These are phyloP conservation scores for Phytophthora syringae DNA, from an alignment of 352 stramenopile species.

Conservation along the genomic window DNA sequence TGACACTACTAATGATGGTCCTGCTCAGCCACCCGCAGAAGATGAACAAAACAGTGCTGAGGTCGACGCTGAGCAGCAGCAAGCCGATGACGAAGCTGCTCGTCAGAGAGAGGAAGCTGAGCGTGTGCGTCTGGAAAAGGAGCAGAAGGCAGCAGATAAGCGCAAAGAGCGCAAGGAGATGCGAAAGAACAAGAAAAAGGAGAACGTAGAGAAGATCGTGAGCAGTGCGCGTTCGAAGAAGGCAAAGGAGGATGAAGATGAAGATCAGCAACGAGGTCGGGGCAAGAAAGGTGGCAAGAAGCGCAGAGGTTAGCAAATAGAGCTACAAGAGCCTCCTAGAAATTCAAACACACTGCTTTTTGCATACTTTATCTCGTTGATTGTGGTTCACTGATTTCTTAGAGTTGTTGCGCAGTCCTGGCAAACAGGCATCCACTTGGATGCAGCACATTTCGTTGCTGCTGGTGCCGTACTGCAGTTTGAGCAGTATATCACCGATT, in stretches of 20 bases:
- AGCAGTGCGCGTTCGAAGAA: conserved; percentile 50
- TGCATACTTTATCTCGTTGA: conserved; percentile 1
- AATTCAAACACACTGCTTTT: conserved; percentile 2
- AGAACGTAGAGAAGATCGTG: conserved; percentile 78
- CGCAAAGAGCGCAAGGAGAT: conserved; percentile 82
- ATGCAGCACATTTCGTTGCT: conserved; percentile 80
- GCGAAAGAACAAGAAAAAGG: conserved; percentile 83
- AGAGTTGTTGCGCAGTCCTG: conserved; percentile 53
- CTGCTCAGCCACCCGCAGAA: conserved; percentile 4
- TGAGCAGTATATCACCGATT: conserved; percentile 67
- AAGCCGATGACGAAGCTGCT: conserved; percentile 43
- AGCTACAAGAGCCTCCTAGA: conserved; percentile 4
- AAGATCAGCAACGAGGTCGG: conserved; percentile 33
- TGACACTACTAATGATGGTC: conserved; percentile 1
- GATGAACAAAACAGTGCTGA: conserved; percentile 17
- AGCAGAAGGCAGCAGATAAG: conserved; percentile 81
- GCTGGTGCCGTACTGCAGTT: conserved; percentile 59
- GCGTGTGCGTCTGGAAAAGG: conserved; percentile 66
- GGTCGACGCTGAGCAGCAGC: conserved; percentile 32
- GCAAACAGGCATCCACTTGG: conserved; percentile 90
- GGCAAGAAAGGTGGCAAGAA: conserved; percentile 54
- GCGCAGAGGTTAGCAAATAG: conserved; percentile 19
- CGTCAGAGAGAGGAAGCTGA: conserved; percentile 49
- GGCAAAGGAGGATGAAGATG: conserved; percentile 39
- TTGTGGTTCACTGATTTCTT: conserved; percentile 40